Evolutionary conservation across 2,329 filamentous ascomycete genomes (phyloP).

Genomic region (Scedosporium boydii): DNA sequence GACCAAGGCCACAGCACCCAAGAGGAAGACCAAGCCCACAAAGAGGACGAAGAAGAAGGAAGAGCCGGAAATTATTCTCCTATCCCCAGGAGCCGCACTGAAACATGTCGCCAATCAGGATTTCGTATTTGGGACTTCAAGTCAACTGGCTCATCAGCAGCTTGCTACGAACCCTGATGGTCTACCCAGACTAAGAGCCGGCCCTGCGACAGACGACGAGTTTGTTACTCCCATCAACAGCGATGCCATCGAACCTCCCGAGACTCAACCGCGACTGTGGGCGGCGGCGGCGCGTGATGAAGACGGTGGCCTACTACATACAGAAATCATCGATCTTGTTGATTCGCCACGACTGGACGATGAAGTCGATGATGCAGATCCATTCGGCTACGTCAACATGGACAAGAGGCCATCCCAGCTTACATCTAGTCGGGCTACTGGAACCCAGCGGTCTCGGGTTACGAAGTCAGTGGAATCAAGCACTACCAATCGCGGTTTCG

Average conservation of each 20-base stretch:
- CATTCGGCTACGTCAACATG: conserved; percentile 26
- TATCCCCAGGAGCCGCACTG: conserved; percentile 61
- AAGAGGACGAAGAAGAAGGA: conserved; percentile 26
- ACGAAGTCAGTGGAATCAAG: neutral
- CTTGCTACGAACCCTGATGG: conserved; percentile 48
- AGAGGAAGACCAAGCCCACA: conserved; percentile 21
- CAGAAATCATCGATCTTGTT: conserved; percentile 51
- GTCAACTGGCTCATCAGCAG: conserved; percentile 61
- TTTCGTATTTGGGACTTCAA: conserved; percentile 78
- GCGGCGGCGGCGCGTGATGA: conserved; percentile 57
- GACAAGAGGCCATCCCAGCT: neutral
- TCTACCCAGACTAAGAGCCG: conserved; percentile 10
- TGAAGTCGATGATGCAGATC: conserved; percentile 19
- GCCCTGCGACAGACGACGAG: conserved; percentile 20
- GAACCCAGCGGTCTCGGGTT: neutral
- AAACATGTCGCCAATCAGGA: conserved; percentile 59
- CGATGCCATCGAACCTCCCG: conserved; percentile 23
- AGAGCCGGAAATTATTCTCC: conserved; percentile 29
- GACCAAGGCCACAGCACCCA: conserved; percentile 23
- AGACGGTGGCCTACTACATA: conserved; percentile 53
- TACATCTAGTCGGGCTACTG: neutral
- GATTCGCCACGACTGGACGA: conserved; percentile 26
- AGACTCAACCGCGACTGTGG: conserved; percentile 49
- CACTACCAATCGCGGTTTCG: neutral
- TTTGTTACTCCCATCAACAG: conserved; percentile 30